These are phyloP conservation scores for Ceriops zippeliana DNA, from an alignment of 345 rosid genomes.

Conservation along the genomic window DNA sequence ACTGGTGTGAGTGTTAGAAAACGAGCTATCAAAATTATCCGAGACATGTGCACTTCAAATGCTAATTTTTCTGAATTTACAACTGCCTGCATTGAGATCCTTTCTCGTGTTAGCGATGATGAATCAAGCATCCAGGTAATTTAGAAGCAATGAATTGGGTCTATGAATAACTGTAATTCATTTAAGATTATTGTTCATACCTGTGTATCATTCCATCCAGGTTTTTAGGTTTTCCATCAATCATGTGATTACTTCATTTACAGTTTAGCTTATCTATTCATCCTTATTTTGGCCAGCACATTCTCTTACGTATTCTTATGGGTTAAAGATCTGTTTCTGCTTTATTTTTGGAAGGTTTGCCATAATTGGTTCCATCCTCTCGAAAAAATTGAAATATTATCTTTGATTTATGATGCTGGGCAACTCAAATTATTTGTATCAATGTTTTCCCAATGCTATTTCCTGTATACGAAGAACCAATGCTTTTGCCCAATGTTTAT, in stretches of 20 bases:
- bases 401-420: conserved; percentile 1
- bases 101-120: conserved; percentile 92
- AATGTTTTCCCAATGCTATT: not conserved
- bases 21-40: conserved; percentile 89
- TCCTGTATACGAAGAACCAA: not conserved
- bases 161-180: not conserved
- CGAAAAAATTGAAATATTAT: too few relatives aligned
- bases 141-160: conserved; percentile 8
- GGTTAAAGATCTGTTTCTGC: not conserved
- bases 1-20: conserved; percentile 98
- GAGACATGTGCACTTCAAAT: conserved; percentile 93
- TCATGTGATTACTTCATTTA: not conserved
- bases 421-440: too few relatives aligned
- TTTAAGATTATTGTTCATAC: not conserved
- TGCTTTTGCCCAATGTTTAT: not conserved
- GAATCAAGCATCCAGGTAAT: conserved; percentile 96
- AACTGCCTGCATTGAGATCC: conserved; percentile 84
- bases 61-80: conserved; percentile 82
- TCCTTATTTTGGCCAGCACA: not conserved
- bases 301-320: not conserved
- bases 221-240: not conserved
- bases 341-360: not conserved
- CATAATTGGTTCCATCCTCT: not conserved
- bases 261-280: not conserved
- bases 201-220: not conserved